Evolutionary conservation across 2,329 filamentous ascomycete species (phyloP), one percentile per base, ranked within the genome.

Genomic region (Fonsecaea nubica): DNA sequence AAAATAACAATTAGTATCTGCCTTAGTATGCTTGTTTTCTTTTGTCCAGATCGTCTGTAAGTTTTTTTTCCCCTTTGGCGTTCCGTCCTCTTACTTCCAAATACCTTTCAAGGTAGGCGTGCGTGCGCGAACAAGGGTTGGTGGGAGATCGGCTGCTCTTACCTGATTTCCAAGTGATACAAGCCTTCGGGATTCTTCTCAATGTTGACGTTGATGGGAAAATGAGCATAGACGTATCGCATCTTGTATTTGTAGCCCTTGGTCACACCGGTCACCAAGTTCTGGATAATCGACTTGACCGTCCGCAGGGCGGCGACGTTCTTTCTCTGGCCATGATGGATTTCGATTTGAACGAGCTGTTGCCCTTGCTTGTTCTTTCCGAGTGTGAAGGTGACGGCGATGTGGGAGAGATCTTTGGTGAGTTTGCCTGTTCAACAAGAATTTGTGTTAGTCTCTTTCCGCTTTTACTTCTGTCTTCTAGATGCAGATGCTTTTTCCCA

Each of bases 211-310:
- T 99, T 99, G 92, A 99, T 99, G 85, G 95, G 95, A 82, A 99
- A 99, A 90, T 99, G 95, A 82, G 95, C 95, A 84, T 99, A 99
- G 84, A 99, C 95, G 87, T 99, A 99, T 80, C 96, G 92, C 94
- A 99, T 98, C 92, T 99, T 99, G 91, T 99, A 99, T 87, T 96
- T 96, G 92, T 91, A 99, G 76, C 95, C 95, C 88, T 94, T 96
- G 82, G 95, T 99, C 75, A 99, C 95, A 83, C 95, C 95, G 78
- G 93, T 90, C 84, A 99, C 92, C 85, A 99, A 83, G 91, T 99
- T 99, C 89, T 96, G 92, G 88, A 99, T 96, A 84, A 98, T 84
- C 74, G 94, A 94, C 80, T 93, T 92, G 86, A 99, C 95, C 79
- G 95, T 99, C 79, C 95, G 93, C 84, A 99, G 93, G 76, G 94